Conservation (phyloP, 768 basidiomycete genomes). For the Hygrophorus pudorinus region DNA sequence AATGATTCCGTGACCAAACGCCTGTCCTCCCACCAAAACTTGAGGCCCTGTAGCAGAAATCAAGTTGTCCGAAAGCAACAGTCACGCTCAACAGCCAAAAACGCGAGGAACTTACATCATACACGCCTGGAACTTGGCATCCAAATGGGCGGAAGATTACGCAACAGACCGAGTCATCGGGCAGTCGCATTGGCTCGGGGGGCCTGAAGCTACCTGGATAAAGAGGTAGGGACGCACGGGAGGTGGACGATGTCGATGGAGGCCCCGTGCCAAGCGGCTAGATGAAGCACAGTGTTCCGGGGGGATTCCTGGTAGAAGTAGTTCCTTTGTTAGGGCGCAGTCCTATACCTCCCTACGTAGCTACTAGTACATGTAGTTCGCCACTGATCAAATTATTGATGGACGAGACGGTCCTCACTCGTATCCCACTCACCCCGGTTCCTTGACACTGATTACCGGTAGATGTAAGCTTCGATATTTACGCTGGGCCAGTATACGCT, state of each 20-base stretch:
- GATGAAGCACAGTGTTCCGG: slow-evolving; percentile 1
- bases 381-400: too few species aligned
- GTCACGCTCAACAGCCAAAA: neutral
- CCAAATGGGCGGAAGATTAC: neutral
- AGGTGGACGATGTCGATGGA: neutral
- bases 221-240: neutral
- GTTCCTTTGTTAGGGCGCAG: neutral
- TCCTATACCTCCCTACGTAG: neutral
- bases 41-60: neutral
- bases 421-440: too few species aligned
- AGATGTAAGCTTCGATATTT: too few species aligned
- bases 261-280: slow-evolving; percentile 1
- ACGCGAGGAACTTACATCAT: neutral
- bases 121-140: slow-evolving; percentile 3
- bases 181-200: slow-evolving; percentile 1
- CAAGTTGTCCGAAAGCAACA: neutral
- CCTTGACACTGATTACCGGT: too few species aligned
- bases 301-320: neutral
- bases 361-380: neutral
- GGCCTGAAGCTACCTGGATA: neutral
- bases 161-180: neutral
- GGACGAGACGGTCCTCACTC: too few species aligned
- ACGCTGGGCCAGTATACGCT: too few species aligned
- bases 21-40: slow-evolving; percentile 2
- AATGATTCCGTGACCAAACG: slow-evolving; percentile 1